A percentile compares a stretch with the other conserved stretches of the same genome.
These are phyloP conservation scores for Datura wrightii DNA, from an alignment of 257 asterid species.

Conservation along the genomic window DNA sequence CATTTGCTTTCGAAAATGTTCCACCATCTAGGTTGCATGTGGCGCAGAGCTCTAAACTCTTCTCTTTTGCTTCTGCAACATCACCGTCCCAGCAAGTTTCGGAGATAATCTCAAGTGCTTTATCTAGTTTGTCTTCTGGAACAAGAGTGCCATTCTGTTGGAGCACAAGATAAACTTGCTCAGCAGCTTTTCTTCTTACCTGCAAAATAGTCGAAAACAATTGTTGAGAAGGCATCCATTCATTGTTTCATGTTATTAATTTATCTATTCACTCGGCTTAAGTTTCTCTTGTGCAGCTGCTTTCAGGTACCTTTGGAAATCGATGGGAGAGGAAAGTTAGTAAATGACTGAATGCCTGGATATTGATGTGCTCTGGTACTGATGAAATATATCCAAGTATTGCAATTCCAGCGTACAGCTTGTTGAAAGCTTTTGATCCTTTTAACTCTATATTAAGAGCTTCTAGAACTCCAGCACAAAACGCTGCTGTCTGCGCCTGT, in stretches of 20 bases:
- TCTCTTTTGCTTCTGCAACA: constrained; percentile 71
- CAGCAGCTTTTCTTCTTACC: constrained; percentile 85
- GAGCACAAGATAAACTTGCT: constrained; percentile 82
- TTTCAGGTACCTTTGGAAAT: constrained; percentile 74
- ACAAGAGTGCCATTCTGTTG: constrained; percentile 66
- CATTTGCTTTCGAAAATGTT: constrained; percentile 37
- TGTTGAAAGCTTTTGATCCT: constrained; percentile 85
- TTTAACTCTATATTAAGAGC: constrained; percentile 71
- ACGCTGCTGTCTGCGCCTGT: constrained; percentile 70
- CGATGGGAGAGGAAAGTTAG: constrained; percentile 77
- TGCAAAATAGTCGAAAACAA: constrained; percentile 38
- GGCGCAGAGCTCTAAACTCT: constrained; percentile 58
- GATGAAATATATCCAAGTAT: constrained; percentile 89
- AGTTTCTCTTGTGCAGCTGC: constrained; percentile 14
- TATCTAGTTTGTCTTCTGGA: constrained; percentile 62
- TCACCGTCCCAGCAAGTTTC: constrained; percentile 98
- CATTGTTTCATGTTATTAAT: background rate
- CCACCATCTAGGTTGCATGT: constrained; percentile 57
- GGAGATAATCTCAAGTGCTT: constrained; percentile 71
- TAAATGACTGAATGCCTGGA: constrained; percentile 68
- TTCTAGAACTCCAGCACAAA: constrained; percentile 72
- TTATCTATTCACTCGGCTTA: background rate
- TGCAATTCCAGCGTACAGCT: constrained; percentile 82
- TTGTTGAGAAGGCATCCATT: background rate
- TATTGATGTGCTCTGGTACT: constrained; percentile 58